Evolutionary conservation across 2,329 filamentous ascomycete genomes (phyloP), one percentile per base, ranked within the genome.

Genomic region (Ascochyta viciae-villosae): DNA sequence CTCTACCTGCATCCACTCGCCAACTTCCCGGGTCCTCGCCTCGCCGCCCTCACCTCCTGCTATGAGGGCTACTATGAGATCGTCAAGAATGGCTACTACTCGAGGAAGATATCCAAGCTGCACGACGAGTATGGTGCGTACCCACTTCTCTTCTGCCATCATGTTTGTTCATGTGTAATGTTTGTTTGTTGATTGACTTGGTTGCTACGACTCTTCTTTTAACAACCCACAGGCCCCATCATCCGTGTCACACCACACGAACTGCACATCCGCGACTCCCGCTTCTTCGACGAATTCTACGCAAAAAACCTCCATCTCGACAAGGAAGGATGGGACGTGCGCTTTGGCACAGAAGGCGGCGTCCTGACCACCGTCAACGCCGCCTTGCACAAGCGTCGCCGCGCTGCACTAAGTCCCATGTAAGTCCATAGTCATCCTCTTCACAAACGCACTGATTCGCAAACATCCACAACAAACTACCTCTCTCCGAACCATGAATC

Each of bases 1-100:
- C 67, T 78, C 19, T 78, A 73, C 63, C 71, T 81, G 40, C 78
- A 81, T 42, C 80, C 80, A 1, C 70, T 82, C 2, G 67, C 74
- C 39, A 74, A 74, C 39, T 80, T 77, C 58, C 80, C 80, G 1
- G 81, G 80, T 2, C 80, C 80, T 1, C 65, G 48, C 27, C 47
- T 68, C 13, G 73, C 72, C 10, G 72, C 72, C 8, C 57, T 68
- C 12, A 69, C 71, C 19, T 66, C 59, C 22, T 73, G 65, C 67
- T 75, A 74, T 46, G 72, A 75, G 47, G 73, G 69, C 26, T 75
- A 74, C 58, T 74, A 63, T 41, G 73, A 75, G 45, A 70, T 75
- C 24, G 51, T 69, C 13, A 52, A 64, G 22, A 66, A 63, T 27
- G 73, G 72, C 7, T 68, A 73, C 55, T 75, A 73, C 50, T 71